Evolutionary conservation across 75 land plant species (phyloP).

Genomic region (Pinus tabuliformis): DNA sequence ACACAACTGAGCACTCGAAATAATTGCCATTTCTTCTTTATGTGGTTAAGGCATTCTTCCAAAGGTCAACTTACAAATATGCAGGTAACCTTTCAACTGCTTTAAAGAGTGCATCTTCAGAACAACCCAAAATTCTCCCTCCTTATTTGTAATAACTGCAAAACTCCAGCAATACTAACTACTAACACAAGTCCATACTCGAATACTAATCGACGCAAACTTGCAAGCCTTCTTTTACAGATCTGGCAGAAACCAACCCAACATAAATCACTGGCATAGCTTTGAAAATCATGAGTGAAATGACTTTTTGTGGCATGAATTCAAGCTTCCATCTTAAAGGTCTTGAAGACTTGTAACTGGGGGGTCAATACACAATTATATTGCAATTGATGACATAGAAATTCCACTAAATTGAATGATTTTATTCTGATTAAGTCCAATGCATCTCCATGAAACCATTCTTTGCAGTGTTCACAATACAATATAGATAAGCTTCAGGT

Average conservation of each 20-base stretch:
- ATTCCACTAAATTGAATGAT: conserved; percentile 11
- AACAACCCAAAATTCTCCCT: no score
- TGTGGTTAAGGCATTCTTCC: no score
- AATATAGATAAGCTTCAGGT: conserved; percentile 31
- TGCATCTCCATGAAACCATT: conserved; percentile 71
- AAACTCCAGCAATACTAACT: not conserved
- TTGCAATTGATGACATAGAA: not conserved
- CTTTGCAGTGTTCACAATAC: conserved; percentile 61
- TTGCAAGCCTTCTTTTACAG: not conserved
- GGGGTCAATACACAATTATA: not conserved
- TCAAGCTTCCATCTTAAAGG: not conserved
- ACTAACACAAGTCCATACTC: not conserved
- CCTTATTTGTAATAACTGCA: no score
- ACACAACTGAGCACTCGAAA: no score
- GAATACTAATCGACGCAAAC: not conserved
- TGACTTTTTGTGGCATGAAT: not conserved
- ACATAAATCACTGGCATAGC: not conserved
- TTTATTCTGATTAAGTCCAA: conserved; percentile 31
- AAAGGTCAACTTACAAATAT: no score
- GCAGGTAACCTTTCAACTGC: no score
- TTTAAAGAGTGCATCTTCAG: no score
- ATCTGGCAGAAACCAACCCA: not conserved
- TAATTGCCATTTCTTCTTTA: no score
- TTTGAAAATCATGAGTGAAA: not conserved
- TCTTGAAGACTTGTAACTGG: not conserved